phyloP scores from a whole-genome alignment of 352 stramenopile species.

The Phytophthora idaei region DNA sequence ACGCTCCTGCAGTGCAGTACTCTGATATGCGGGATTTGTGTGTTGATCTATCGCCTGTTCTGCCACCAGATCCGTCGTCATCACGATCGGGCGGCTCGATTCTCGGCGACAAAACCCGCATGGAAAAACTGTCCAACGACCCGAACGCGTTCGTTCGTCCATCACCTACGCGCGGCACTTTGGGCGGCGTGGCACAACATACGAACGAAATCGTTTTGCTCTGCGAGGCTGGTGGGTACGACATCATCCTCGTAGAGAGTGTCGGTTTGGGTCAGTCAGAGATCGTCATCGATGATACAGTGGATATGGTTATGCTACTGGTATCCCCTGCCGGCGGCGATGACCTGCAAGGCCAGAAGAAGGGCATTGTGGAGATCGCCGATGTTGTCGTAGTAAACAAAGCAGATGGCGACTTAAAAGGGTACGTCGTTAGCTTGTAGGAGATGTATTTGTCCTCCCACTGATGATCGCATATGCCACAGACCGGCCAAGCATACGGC shows the following conservation, averaged over 20 bases:
- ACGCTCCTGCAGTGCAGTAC: conserved; percentile 3
- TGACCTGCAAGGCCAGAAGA: conserved; percentile 98
- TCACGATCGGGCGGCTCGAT: conserved; percentile 95
- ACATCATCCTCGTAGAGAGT: conserved; percentile 97
- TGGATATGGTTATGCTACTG: conserved; percentile 97
- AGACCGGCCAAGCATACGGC: conserved; percentile 76
- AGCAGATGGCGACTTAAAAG: conserved; percentile 91
- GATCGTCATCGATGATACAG: conserved; percentile 96
- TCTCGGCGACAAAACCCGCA: conserved; percentile 98
- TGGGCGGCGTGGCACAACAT: conserved; percentile 76
- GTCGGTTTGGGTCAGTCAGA: conserved; percentile 98
- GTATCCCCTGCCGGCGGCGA: conserved; percentile 95
- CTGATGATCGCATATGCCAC: conserved; percentile 5
- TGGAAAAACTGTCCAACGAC: conserved; percentile 94
- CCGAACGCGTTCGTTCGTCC: conserved; percentile 93
- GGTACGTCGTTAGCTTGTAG: conserved; percentile 23
- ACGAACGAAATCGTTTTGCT: conserved; percentile 94
- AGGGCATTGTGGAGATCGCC: conserved; percentile 98
- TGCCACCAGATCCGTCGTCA: conserved; percentile 92
- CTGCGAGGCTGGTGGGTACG: conserved; percentile 93
- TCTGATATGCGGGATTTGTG: background rate
- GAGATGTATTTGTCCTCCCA: background rate
- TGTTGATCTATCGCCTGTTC: conserved; percentile 3
- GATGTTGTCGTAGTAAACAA: conserved; percentile 99
- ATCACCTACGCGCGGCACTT: conserved; percentile 88